These are phyloP conservation scores for Tolypocladium inflatum DNA, from an alignment of 2,329 filamentous ascomycete genomes.

Conservation along the genomic window DNA sequence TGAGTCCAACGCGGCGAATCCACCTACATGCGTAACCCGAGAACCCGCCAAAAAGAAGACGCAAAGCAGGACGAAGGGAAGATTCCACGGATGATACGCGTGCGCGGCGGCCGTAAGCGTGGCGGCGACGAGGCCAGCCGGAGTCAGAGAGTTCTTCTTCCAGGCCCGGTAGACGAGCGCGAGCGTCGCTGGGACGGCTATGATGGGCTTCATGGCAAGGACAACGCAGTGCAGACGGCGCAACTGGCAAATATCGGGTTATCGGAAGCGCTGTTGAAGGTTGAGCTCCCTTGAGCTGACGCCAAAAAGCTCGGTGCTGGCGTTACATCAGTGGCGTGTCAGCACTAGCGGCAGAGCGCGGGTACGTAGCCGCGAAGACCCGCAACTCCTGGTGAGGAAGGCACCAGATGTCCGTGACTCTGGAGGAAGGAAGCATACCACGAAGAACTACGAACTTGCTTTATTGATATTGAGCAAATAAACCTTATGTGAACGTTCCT, in stretches of 20 bases:
- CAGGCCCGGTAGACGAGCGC: conserved; percentile 58
- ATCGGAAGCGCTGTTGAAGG: not conserved
- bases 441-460: not conserved
- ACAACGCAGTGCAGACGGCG: not conserved
- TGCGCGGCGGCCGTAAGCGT: conserved; percentile 67
- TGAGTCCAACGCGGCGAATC: not conserved
- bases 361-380: not conserved
- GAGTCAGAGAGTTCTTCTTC: conserved; percentile 69
- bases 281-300: not conserved
- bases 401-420: not conserved
- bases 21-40: conserved; percentile 64
- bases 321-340: not conserved
- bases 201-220: conserved; percentile 42
- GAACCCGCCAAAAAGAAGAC: conserved; percentile 86
- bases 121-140: conserved; percentile 63
- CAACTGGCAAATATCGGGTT: not conserved
- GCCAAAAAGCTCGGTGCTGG: not conserved
- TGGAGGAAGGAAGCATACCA: not conserved
- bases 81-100: conserved; percentile 83
- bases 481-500: too few species aligned
- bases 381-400: not conserved
- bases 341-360: not conserved
- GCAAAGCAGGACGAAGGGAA: conserved; percentile 76
- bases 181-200: conserved; percentile 48
- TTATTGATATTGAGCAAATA: too few species aligned